Evolutionary conservation across 345 rosid species (phyloP).

Genomic region (Eucalyptus leucophloia): DNA sequence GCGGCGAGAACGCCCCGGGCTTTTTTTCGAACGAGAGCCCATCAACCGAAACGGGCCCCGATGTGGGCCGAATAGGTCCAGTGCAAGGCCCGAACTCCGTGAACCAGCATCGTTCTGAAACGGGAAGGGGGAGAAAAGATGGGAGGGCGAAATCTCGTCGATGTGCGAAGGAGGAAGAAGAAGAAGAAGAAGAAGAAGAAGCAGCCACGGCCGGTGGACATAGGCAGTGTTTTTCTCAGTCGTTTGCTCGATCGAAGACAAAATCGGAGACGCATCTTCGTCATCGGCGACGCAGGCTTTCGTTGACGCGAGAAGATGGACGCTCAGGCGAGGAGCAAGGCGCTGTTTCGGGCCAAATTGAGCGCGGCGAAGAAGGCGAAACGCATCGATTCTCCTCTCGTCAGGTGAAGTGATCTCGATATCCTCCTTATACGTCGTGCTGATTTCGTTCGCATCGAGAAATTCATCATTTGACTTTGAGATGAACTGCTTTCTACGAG

Average conservation of each 20-base stretch:
- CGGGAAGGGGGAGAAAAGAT: not conserved
- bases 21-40: not conserved
- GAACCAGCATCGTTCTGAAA: not conserved
- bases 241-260: not conserved
- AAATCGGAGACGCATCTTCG: not conserved
- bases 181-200: not conserved
- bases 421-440: not conserved
- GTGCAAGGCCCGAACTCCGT: not conserved
- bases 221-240: not conserved
- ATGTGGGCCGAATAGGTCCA: not conserved
- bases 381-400: conserved; percentile 84
- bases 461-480: not conserved
- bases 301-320: conserved; percentile 30
- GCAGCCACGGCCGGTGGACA: not conserved
- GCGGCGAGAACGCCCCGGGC: not conserved
- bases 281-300: not conserved
- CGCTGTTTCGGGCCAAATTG: conserved; percentile 73
- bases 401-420: conserved; percentile 23
- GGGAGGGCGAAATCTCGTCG: not conserved
- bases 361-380: conserved; percentile 75
- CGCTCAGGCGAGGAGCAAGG: conserved; percentile 69
- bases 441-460: not conserved
- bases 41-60: not conserved
- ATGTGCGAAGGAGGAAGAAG: not conserved
- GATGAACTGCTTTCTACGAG: not conserved